These are phyloP conservation scores for Thamnidium elegans DNA, from an alignment of 192 early-diverging fungal genomes.

Conservation along the genomic window DNA sequence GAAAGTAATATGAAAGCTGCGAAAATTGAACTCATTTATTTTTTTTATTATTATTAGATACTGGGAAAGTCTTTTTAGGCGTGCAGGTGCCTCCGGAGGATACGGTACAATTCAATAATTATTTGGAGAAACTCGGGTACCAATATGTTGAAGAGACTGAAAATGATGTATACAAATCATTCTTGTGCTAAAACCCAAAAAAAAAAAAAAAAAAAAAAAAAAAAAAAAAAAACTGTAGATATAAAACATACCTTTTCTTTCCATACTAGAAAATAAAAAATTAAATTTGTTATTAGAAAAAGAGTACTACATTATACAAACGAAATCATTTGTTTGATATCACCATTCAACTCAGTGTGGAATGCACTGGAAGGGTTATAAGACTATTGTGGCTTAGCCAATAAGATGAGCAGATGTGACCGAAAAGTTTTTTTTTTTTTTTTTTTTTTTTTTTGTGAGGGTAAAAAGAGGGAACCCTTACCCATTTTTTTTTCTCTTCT, in stretches of 20 bases:
- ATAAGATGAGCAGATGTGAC: conserved; percentile 12
- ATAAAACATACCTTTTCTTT: too few species aligned
- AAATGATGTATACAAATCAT: conserved; percentile 86
- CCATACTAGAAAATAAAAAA: too few species aligned
- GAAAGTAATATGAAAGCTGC: conserved; percentile 54
- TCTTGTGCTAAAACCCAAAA: conserved; percentile 41
- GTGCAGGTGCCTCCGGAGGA: conserved; percentile 82
- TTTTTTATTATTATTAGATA: conserved; percentile 52
- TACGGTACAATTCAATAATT: conserved; percentile 65
- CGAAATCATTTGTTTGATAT: too few species aligned
- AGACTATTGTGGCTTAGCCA: too few species aligned
- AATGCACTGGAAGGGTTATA: too few species aligned
- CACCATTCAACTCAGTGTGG: too few species aligned
- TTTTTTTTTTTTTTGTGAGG: conserved; percentile 11
- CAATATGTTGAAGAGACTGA: conserved; percentile 90
- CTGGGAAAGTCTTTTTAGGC: conserved; percentile 90
- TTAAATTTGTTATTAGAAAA: too few species aligned
- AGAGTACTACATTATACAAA: too few species aligned
- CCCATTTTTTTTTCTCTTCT: conserved; percentile 9
- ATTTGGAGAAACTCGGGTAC: conserved; percentile 79
- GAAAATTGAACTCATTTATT: conserved; percentile 1
- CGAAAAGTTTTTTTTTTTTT: conserved; percentile 24
- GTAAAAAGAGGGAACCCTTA: neutral
- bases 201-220: too few species aligned
- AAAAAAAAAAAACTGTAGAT: too few species aligned